Conservation (phyloP, 2,329 filamentous ascomycete species). For the Fonsecaea erecta region DNA sequence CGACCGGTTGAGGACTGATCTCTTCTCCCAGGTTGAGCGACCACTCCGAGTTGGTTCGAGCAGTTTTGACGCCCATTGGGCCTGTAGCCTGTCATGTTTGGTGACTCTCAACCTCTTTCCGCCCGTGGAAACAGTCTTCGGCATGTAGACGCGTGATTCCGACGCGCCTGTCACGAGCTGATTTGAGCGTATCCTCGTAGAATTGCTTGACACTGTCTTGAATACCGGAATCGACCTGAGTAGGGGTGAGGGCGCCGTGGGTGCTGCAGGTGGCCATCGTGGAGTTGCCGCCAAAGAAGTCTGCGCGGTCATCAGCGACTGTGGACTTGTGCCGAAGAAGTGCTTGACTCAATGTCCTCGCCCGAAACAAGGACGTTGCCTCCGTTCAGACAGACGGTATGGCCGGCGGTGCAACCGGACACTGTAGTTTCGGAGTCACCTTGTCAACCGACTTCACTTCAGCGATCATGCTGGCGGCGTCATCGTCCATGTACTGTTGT, state of each 20-base stretch:
- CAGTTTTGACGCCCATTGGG: too few relatives aligned
- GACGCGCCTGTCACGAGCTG: slow-evolving; percentile 97
- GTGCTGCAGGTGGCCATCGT: slow-evolving; percentile 99
- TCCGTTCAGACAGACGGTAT: slow-evolving; percentile 95
- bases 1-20: slow-evolving; percentile 47
- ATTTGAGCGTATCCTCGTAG: slow-evolving; percentile 98
- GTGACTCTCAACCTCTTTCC: too few relatives aligned
- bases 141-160: too few relatives aligned
- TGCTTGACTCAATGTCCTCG: slow-evolving; percentile 81
- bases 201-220: slow-evolving; percentile 97
- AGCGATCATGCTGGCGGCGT: slow-evolving; percentile 36
- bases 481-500: slow-evolving; percentile 36
- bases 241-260: slow-evolving; percentile 96
- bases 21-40: slow-evolving; percentile 52
- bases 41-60: slow-evolving; percentile 53
- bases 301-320: slow-evolving; percentile 52
- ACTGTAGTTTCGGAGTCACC: slow-evolving; percentile 60
- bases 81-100: too few relatives aligned
- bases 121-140: too few relatives aligned
- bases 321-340: slow-evolving; percentile 5
- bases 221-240: slow-evolving; percentile 88
- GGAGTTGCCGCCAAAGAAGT: slow-evolving; percentile 99
- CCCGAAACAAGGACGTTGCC: slow-evolving; percentile 96
- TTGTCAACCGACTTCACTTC: slow-evolving; percentile 39
- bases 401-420: slow-evolving; percentile 94